phyloP scores from a whole-genome alignment of 148 eudicot genomes.

The Selenicereus undatus region DNA sequence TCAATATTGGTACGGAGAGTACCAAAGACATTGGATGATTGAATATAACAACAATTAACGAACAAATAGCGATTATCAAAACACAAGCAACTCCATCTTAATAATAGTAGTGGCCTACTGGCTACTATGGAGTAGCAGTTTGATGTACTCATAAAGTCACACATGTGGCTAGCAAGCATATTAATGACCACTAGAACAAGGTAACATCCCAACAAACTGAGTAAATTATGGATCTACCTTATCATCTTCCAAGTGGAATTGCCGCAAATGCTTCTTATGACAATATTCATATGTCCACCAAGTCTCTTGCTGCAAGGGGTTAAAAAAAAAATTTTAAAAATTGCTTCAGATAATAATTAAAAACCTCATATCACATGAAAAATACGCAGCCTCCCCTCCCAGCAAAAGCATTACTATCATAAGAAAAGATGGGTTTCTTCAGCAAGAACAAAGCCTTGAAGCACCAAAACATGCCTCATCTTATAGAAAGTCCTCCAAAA shows the following conservation, averaged over 20 bases:
- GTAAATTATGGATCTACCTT: conserved; percentile 43
- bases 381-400: not conserved
- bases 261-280: conserved; percentile 60
- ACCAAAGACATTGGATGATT: not conserved
- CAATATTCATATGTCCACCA: conserved; percentile 98
- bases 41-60: not conserved
- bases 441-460: conserved; percentile 1
- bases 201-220: not conserved
- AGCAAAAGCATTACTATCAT: not conserved
- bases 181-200: not conserved
- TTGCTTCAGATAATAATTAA: conserved; percentile 11
- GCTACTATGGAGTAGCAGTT: not conserved
- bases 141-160: not conserved
- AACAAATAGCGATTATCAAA: not conserved
- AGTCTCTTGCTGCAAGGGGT: conserved; percentile 80
- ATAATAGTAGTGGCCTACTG: not conserved
- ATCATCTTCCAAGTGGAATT: conserved; percentile 81
- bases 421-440: not conserved
- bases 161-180: not conserved
- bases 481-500: not conserved
- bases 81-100: not conserved
- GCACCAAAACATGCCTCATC: not conserved
- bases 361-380: not conserved
- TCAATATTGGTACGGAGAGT: not conserved
- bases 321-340: not conserved